phyloP scores from a whole-genome alignment of 2,329 filamentous ascomycete genomes.

The Claviceps pazoutovae region DNA sequence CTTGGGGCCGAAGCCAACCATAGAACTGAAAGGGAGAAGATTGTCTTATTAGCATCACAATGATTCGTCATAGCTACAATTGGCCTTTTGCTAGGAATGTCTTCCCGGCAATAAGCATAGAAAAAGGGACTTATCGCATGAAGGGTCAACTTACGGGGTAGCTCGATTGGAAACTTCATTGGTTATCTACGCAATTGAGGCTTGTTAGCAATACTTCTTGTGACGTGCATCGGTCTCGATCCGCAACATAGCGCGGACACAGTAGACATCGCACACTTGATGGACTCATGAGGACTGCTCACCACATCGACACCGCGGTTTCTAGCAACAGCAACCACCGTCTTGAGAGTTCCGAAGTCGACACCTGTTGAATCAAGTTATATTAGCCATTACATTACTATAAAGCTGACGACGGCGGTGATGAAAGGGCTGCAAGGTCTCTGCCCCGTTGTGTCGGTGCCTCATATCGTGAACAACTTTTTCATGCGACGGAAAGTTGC shows the following conservation, averaged over 20 bases:
- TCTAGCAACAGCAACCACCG: conserved; percentile 90
- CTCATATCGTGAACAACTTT: background rate
- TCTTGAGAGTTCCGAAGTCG: conserved; percentile 94
- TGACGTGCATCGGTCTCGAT: no score
- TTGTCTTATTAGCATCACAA: background rate
- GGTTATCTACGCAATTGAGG: conserved; percentile 54
- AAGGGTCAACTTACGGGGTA: conserved; percentile 66
- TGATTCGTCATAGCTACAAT: background rate
- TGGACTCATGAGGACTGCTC: conserved; percentile 31
- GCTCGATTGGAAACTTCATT: conserved; percentile 98
- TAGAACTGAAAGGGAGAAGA: conserved; percentile 41
- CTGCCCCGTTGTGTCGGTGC: background rate
- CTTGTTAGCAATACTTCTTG: background rate
- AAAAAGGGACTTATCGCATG: conserved; percentile 8
- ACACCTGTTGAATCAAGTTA: conserved; percentile 41
- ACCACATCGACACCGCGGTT: conserved; percentile 99
- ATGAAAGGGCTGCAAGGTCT: background rate
- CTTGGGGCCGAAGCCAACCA: conserved; percentile 92
- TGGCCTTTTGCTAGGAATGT: background rate
- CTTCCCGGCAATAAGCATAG: background rate
- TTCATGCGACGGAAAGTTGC: no score
- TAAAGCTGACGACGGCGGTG: background rate
- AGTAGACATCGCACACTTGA: background rate
- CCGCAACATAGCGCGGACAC: background rate
- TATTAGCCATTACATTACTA: conserved; percentile 7